Conservation (phyloP, 257 asterid genomes). For the Scutellaria minor region DNA sequence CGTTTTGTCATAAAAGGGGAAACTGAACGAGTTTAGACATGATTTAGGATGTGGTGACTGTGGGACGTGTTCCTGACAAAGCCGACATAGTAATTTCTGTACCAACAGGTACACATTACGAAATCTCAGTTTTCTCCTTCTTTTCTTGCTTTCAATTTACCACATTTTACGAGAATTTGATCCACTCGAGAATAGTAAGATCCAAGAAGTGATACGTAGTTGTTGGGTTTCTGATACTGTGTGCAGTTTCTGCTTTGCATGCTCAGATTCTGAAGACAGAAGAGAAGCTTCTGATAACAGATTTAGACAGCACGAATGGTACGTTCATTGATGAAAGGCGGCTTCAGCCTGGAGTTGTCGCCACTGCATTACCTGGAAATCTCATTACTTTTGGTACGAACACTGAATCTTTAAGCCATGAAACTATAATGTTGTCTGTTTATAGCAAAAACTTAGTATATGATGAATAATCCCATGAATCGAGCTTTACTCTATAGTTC, state of each 20-base stretch:
- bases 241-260: constrained; percentile 74
- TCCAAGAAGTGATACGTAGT: background rate
- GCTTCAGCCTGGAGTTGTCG: constrained; percentile 74
- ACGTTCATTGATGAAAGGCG: constrained; percentile 76
- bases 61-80: constrained; percentile 75
- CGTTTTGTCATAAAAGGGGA: background rate
- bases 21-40: constrained; percentile 9
- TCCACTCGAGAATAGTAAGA: background rate
- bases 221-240: background rate
- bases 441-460: no score
- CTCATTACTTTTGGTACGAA: constrained; percentile 68
- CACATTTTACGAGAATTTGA: no score
- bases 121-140: background rate
- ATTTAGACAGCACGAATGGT: constrained; percentile 93
- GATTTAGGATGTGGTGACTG: constrained; percentile 58
- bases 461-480: background rate
- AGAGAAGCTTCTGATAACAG: constrained; percentile 68
- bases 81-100: constrained; percentile 80
- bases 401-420: background rate
- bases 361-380: constrained; percentile 74
- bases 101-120: constrained; percentile 69
- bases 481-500: background rate
- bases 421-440: no score
- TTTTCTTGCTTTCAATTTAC: background rate
- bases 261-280: constrained; percentile 78